These are phyloP conservation scores for Mesembryanthemum crystallinum DNA, from an alignment of 148 eudicot genomes.

Conservation along the genomic window DNA sequence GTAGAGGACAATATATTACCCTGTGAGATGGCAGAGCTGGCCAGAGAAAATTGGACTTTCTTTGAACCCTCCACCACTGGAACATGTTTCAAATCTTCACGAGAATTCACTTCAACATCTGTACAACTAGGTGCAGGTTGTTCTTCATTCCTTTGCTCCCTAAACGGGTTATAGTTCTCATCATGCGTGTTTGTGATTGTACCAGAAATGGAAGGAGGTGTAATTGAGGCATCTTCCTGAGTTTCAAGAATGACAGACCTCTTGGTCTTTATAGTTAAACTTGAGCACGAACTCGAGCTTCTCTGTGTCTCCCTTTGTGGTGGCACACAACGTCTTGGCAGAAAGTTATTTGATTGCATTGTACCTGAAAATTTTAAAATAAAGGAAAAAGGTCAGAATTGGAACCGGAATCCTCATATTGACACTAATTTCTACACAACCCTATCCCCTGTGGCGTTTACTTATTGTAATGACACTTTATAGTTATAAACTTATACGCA, in stretches of 20 bases:
- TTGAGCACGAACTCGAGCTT: slow-evolving; percentile 26
- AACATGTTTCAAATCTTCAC: slow-evolving; percentile 34
- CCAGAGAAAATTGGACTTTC: slow-evolving; percentile 72
- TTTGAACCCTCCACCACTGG: slow-evolving; percentile 46
- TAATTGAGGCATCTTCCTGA: slow-evolving; percentile 55
- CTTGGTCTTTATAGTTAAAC: slow-evolving; percentile 30
- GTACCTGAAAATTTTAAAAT: slow-evolving; percentile 38
- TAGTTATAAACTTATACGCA: too few relatives aligned
- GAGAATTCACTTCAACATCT: slow-evolving; percentile 33
- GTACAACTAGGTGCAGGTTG: slow-evolving; percentile 24
- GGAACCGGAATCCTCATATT: neutral
- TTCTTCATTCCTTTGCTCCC: slow-evolving; percentile 36
- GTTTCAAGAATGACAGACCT: slow-evolving; percentile 27
- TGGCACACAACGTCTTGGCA: slow-evolving; percentile 66
- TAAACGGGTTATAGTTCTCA: slow-evolving; percentile 35
- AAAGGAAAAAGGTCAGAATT: neutral
- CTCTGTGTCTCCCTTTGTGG: slow-evolving; percentile 47
- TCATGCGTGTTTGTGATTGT: slow-evolving; percentile 45
- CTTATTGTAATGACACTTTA: too few relatives aligned
- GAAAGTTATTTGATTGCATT: slow-evolving; percentile 49
- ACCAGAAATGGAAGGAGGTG: slow-evolving; percentile 55
- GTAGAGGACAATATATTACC: slow-evolving; percentile 42
- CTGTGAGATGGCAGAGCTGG: slow-evolving; percentile 35
- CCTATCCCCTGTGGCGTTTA: too few relatives aligned
- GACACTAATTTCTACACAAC: neutral